These are phyloP conservation scores for Magnaporthiopsis poae DNA, from an alignment of 2,329 filamentous ascomycete species.

Conservation along the genomic window DNA sequence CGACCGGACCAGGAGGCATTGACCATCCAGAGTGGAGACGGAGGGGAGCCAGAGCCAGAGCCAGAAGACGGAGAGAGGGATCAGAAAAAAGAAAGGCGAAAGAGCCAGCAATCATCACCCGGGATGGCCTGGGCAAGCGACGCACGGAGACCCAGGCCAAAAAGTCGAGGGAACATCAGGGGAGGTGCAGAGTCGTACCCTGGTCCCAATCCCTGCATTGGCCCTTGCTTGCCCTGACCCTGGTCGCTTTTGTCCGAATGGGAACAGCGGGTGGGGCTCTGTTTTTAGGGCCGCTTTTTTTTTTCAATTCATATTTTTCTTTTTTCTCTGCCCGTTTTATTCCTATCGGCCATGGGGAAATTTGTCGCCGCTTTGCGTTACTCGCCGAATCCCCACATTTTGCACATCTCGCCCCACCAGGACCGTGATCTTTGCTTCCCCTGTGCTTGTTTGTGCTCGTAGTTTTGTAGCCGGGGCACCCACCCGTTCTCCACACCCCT, in stretches of 20 bases:
- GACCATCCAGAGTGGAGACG: not conserved
- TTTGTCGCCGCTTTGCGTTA: not conserved
- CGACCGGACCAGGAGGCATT: not conserved
- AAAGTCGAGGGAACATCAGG: not conserved
- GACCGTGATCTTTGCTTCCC: not conserved
- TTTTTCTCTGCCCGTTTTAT: conserved; percentile 3
- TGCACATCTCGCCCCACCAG: not conserved
- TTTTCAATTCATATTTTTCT: not conserved
- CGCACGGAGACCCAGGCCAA: not conserved
- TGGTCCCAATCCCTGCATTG: not conserved
- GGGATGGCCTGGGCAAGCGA: not conserved
- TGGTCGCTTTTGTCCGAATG: not conserved
- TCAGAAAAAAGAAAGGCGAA: not conserved
- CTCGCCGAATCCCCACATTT: not conserved
- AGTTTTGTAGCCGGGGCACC: not conserved
- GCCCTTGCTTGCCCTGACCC: not conserved
- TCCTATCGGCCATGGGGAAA: not conserved
- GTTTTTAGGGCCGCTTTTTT: not conserved
- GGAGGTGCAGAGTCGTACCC: not conserved
- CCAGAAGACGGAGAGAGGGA: not conserved
- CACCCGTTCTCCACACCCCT: not conserved
- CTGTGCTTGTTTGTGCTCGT: conserved; percentile 9
- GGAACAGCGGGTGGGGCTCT: not conserved
- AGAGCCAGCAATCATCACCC: not conserved
- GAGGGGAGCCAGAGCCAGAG: not conserved